These are phyloP conservation scores for Geum urbanum DNA, from an alignment of 306 rosid species.

Conservation along the genomic window DNA sequence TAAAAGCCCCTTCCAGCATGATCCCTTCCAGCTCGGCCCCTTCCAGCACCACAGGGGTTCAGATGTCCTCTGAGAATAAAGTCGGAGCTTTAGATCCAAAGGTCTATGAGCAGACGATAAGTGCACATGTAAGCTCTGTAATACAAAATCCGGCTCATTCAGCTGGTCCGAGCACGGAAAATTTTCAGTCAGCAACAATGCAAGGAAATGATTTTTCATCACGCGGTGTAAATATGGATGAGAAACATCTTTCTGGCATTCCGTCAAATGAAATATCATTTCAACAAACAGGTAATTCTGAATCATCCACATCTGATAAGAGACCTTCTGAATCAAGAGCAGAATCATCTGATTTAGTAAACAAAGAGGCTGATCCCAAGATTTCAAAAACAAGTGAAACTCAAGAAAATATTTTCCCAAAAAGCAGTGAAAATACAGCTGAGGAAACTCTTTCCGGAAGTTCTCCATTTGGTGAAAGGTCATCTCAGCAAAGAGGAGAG, in stretches of 20 bases:
- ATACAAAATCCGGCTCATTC: slow-evolving; percentile 30
- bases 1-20: slow-evolving; percentile 48
- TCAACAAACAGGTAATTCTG: slow-evolving; percentile 36
- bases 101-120: slow-evolving; percentile 39
- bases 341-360: slow-evolving; percentile 33
- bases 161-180: slow-evolving; percentile 27
- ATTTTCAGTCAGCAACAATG: slow-evolving; percentile 32
- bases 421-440: slow-evolving; percentile 37
- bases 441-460: slow-evolving; percentile 35
- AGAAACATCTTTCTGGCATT: slow-evolving; percentile 33
- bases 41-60: slow-evolving; percentile 45
- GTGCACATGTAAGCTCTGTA: slow-evolving; percentile 51
- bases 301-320: slow-evolving; percentile 20
- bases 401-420: slow-evolving; percentile 32
- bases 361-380: slow-evolving; percentile 24
- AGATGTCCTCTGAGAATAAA: slow-evolving; percentile 59
- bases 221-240: slow-evolving; percentile 37
- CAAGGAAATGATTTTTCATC: slow-evolving; percentile 37
- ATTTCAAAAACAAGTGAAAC: slow-evolving; percentile 31
- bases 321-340: slow-evolving; percentile 28
- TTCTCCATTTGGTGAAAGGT: slow-evolving; percentile 39
- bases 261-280: slow-evolving; percentile 40
- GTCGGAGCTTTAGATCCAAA: slow-evolving; percentile 48
- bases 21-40: slow-evolving; percentile 26
- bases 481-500: slow-evolving; percentile 41